Percentiles rank a stretch among this genome's conserved stretches.
phyloP scores from a whole-genome alignment of 805 yeast genomes.

The Sporopachydermia lactativora region DNA sequence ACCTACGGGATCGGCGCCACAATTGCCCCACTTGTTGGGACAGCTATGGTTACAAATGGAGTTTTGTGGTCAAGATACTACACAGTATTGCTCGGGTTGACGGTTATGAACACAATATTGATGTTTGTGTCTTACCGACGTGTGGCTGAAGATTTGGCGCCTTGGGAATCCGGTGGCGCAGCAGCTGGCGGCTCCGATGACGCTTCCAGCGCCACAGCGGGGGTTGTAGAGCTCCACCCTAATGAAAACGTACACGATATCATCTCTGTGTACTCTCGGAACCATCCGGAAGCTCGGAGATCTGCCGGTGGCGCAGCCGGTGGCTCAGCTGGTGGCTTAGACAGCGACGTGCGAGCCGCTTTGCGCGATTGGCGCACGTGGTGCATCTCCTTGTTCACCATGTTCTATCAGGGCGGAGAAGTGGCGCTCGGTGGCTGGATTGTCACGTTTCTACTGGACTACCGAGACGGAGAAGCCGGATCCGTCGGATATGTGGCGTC shows the following conservation, averaged over 20 bases:
- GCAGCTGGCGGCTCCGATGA: no score
- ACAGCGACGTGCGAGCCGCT: slow-evolving; percentile 10
- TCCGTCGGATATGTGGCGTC: slow-evolving; percentile 50
- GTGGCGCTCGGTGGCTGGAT: slow-evolving; percentile 62
- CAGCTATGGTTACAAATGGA: slow-evolving; percentile 35
- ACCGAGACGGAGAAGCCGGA: slow-evolving; percentile 32
- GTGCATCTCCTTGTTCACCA: slow-evolving; percentile 36
- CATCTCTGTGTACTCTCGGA: not conserved
- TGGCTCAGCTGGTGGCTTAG: slow-evolving; percentile 12
- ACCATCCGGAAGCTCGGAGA: no score
- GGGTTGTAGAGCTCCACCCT: not conserved
- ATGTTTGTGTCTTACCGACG: slow-evolving; percentile 32
- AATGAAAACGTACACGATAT: not conserved
- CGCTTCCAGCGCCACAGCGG: not conserved
- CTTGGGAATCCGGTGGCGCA: no score
- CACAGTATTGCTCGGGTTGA: slow-evolving; percentile 30
- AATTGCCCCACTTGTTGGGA: slow-evolving; percentile 49
- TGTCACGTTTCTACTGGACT: slow-evolving; percentile 43
- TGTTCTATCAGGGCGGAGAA: slow-evolving; percentile 58
- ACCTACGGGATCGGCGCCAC: slow-evolving; percentile 63
- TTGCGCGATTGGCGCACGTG: slow-evolving; percentile 22
- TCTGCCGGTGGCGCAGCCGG: slow-evolving; percentile 11
- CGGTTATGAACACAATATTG: slow-evolving; percentile 20
- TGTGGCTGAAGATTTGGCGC: slow-evolving; percentile 13
- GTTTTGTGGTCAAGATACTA: slow-evolving; percentile 41